Evolutionary conservation across 257 asterid species (phyloP), one percentile per base, ranked within the genome.

Genomic region (Thymus mandschuricus): DNA sequence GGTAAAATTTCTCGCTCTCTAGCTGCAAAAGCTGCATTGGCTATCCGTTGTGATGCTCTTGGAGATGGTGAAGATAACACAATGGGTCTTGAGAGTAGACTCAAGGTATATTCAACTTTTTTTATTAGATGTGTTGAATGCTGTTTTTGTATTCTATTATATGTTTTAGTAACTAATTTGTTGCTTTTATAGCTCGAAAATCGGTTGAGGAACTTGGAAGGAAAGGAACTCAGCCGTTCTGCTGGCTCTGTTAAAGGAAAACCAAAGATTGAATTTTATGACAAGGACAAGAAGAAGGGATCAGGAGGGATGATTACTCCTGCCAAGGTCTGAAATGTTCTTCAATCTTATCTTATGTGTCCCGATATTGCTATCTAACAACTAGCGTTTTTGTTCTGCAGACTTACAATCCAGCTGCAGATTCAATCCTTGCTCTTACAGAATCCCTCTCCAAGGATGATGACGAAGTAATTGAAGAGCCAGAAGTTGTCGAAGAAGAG

Each of bases 1-100:
- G 98, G 96, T 79, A 89, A 89, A 85, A 88, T 92, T 54, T 85
- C 98, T 8, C 81, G 98, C 28, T 88, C 96, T 44, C 96, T 92
- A 13, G 98, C 98, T 21, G 88, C 97, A 43, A 89, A 89, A 78
- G 83, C 96, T 78, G 96, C 96, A 6, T 66, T 92, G 78, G 96
- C 96, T 3, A 85, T 92, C 76, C 85, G 97, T 55, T 90, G 78
- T 49, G 96, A 91, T 80, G 96, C 98, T 67, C 90, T 92, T 50
- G 96, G 90, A 48, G 98, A 92, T 43, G 76, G 78, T 67, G 89
- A 81, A 61, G 92, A 92, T 65, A 87, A 86, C 68, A 66, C 96
- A 3, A 78, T 90, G 98, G 98, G 98, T 38, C 66, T 92, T 85
- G 96, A 92, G 80, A 89, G 82, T 64, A 82, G 96, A 43, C 75